phyloP scores from a whole-genome alignment of 2,329 filamentous ascomycete species.

The Xylaria sp. region DNA sequence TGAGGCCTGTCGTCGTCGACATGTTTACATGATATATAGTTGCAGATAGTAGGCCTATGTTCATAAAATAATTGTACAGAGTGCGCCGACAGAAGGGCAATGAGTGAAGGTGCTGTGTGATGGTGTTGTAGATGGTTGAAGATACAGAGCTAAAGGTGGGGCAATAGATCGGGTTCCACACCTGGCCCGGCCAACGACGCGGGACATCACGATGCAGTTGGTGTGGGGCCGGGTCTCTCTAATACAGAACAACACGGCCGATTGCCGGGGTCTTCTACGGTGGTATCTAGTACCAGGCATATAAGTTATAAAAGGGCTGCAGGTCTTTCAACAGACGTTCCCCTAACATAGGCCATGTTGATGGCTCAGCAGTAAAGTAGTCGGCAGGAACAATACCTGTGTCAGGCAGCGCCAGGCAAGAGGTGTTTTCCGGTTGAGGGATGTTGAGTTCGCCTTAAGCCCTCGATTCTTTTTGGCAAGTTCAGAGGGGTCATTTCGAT shows the following conservation, averaged over 20 bases:
- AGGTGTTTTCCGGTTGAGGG: neutral
- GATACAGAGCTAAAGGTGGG: neutral
- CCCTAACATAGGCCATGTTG: neutral
- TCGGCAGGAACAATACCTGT: neutral
- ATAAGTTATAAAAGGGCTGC: neutral
- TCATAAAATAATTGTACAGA: neutral
- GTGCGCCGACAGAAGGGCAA: neutral
- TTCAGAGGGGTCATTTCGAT: neutral
- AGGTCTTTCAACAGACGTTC: neutral
- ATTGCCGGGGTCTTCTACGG: neutral
- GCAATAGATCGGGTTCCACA: neutral
- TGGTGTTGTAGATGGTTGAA: neutral
- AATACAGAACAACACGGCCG: neutral
- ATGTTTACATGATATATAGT: neutral
- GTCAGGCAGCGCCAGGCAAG: neutral
- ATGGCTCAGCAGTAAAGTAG: neutral
- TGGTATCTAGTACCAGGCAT: neutral
- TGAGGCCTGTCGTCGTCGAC: conserved; percentile 8
- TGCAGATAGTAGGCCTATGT: neutral
- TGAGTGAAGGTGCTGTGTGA: neutral
- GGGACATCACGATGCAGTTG: neutral
- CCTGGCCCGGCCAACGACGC: neutral
- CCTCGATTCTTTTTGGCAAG: neutral
- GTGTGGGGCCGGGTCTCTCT: neutral
- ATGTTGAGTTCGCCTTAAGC: neutral